These are phyloP conservation scores for Pleurotus tuoliensis DNA, from an alignment of 768 basidiomycete species.

Conservation along the genomic window DNA sequence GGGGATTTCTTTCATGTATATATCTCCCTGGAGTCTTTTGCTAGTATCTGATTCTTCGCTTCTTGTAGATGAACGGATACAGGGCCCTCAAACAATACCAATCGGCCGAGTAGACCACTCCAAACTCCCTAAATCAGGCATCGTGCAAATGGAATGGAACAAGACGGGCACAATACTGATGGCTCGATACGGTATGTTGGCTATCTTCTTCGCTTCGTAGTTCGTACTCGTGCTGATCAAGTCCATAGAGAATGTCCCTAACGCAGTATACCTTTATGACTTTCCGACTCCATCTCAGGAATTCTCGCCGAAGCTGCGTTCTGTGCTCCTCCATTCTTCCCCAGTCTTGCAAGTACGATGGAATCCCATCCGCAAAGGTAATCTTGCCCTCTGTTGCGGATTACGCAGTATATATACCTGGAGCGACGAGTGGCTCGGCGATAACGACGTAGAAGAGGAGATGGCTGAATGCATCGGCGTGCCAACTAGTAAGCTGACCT, in stretches of 20 bases:
- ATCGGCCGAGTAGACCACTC: slow-evolving; percentile 51
- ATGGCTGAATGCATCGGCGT: slow-evolving; percentile 90
- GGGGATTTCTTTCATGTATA: slow-evolving; percentile 85
- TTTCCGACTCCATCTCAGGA: slow-evolving; percentile 61
- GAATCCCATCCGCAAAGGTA: slow-evolving; percentile 83
- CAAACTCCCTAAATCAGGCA: slow-evolving; percentile 65
- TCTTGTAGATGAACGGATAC: slow-evolving; percentile 58
- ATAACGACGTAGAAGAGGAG: slow-evolving; percentile 52
- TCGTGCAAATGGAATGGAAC: slow-evolving; percentile 79
- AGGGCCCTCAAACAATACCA: slow-evolving; percentile 50
- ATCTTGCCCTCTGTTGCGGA: slow-evolving; percentile 64
- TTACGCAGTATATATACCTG: slow-evolving; percentile 67
- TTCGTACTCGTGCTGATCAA: slow-evolving; percentile 8
- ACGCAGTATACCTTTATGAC: slow-evolving; percentile 62
- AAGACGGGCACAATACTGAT: slow-evolving; percentile 69
- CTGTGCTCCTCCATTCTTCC: slow-evolving; percentile 61
- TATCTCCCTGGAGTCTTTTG: slow-evolving; percentile 1
- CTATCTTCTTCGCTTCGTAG: slow-evolving; percentile 11
- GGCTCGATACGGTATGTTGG: slow-evolving; percentile 61
- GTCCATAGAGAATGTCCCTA: slow-evolving; percentile 56
- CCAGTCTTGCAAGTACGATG: slow-evolving; percentile 67
- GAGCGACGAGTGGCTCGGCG: slow-evolving; percentile 79
- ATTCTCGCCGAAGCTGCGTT: slow-evolving; percentile 58
- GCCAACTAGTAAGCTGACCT: slow-evolving; percentile 63
- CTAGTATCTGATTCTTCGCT: not conserved